A percentile compares a stretch with the other conserved stretches of the same genome.
These are phyloP conservation scores for Eruca vesicaria DNA, from an alignment of 441 rosid species.

Conservation along the genomic window DNA sequence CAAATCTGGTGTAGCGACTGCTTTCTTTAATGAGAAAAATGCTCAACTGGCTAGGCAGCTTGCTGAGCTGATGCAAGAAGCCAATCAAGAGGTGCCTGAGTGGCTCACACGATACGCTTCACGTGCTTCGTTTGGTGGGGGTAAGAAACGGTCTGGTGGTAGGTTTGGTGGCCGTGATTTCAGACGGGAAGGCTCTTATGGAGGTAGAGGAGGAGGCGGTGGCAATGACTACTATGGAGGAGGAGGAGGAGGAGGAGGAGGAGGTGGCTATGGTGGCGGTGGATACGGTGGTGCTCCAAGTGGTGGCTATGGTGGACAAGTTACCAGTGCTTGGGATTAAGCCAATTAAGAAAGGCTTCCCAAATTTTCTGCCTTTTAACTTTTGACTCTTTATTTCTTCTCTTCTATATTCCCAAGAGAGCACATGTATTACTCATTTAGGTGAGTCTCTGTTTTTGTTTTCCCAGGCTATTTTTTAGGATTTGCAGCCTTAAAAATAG, in stretches of 20 bases:
- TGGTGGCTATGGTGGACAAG: slow-evolving; percentile 50
- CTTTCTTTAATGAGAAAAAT: slow-evolving; percentile 59
- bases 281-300: slow-evolving; percentile 46
- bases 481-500: slow-evolving; percentile 26
- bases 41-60: slow-evolving; percentile 46
- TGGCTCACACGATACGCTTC: slow-evolving; percentile 57
- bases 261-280: slow-evolving; percentile 33
- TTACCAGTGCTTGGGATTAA: slow-evolving; percentile 84
- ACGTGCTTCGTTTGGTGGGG: slow-evolving; percentile 48
- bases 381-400: slow-evolving; percentile 20
- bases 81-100: slow-evolving; percentile 61
- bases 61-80: slow-evolving; percentile 66
- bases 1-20: slow-evolving; percentile 58
- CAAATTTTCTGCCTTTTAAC: slow-evolving; percentile 16
- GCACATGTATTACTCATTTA: slow-evolving; percentile 33
- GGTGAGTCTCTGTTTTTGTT: slow-evolving; percentile 23
- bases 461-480: slow-evolving; percentile 33
- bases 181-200: slow-evolving; percentile 48
- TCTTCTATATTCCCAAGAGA: slow-evolving; percentile 30
- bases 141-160: slow-evolving; percentile 49
- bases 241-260: slow-evolving; percentile 3
- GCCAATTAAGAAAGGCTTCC: slow-evolving; percentile 20
- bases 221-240: slow-evolving; percentile 27
- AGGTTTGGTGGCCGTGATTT: slow-evolving; percentile 62
- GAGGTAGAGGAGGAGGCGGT: slow-evolving; percentile 18